Evolutionary conservation across 495 filamentous ascomycete species (phyloP).

Genomic region (Aspergillus avenaceus): DNA sequence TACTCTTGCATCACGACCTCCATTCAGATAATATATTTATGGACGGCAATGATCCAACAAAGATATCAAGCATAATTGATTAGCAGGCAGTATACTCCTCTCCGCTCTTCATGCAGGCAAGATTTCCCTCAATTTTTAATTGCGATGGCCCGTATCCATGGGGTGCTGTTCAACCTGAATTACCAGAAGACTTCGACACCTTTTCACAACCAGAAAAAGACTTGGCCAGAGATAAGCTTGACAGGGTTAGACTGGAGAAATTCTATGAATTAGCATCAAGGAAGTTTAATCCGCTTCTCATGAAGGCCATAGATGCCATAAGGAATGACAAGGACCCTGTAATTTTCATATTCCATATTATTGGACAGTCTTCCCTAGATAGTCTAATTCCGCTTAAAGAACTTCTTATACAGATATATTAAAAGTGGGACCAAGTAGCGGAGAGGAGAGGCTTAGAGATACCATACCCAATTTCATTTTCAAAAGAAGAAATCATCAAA

Average conservation of each 20-base stretch:
- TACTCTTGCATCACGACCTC: constrained; percentile 17
- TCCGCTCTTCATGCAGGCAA: constrained; percentile 18
- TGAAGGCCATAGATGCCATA: constrained; percentile 14
- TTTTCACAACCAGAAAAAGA: constrained; percentile 9
- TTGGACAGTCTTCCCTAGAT: constrained; percentile 12
- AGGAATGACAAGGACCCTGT: constrained; percentile 19
- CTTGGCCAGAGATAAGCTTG: constrained; percentile 5
- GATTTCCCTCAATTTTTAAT: constrained; percentile 16
- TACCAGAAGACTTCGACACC: constrained; percentile 13
- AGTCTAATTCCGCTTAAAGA: constrained; percentile 15
- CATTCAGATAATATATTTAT: constrained; percentile 21
- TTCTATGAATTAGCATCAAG: constrained; percentile 19
- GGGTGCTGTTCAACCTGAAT: constrained; percentile 15
- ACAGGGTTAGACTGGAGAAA: constrained; percentile 13
- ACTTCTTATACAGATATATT: constrained; percentile 19
- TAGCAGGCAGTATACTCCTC: constrained; percentile 14
- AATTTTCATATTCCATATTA: constrained; percentile 19
- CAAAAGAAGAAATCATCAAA: constrained; percentile 9
- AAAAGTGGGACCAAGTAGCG: constrained; percentile 15
- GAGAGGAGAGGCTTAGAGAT: constrained; percentile 4
- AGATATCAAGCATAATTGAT: constrained; percentile 21
- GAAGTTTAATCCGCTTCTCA: constrained; percentile 16
- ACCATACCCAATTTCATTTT: constrained; percentile 16
- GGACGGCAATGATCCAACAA: constrained; percentile 11
- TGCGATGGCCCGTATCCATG: constrained; percentile 15